A percentile compares a stretch with the other conserved stretches of the same genome.
Evolutionary conservation across 176 grass and related monocot genomes (phyloP).

Genomic region (maize (Zea mays)): DNA sequence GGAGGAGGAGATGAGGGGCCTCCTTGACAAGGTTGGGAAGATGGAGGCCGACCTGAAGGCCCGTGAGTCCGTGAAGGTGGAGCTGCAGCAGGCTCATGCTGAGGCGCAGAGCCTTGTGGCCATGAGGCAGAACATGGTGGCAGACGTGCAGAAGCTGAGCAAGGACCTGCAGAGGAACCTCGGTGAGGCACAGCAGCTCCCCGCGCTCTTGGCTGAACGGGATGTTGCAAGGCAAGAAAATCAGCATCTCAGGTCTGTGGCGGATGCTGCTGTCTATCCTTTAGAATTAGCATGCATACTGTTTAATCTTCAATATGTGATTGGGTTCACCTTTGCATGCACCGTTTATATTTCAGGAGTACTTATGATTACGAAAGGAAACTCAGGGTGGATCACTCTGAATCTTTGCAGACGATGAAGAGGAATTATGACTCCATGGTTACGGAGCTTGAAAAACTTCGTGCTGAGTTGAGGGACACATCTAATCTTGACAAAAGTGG

Average conservation of each 20-base stretch:
- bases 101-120: slow-evolving; percentile 67
- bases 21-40: slow-evolving; percentile 69
- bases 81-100: slow-evolving; percentile 70
- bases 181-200: slow-evolving; percentile 78
- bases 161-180: slow-evolving; percentile 84
- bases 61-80: slow-evolving; percentile 52
- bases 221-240: slow-evolving; percentile 77
- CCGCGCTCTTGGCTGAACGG: slow-evolving; percentile 50
- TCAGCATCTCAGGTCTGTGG: slow-evolving; percentile 65
- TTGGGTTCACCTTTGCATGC: neutral
- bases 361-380: slow-evolving; percentile 94
- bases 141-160: slow-evolving; percentile 63
- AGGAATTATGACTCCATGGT: slow-evolving; percentile 89
- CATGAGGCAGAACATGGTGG: slow-evolving; percentile 59
- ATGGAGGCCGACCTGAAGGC: slow-evolving; percentile 85
- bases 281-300: slow-evolving; percentile 14
- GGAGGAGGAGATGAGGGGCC: slow-evolving; percentile 70
- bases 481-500: slow-evolving; percentile 55
- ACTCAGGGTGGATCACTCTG: slow-evolving; percentile 68
- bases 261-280: neutral
- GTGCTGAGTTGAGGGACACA: slow-evolving; percentile 71
- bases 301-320: neutral
- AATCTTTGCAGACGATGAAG: slow-evolving; percentile 82
- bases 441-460: slow-evolving; percentile 82
- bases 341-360: slow-evolving; percentile 45